phyloP scores from a whole-genome alignment of 305 asterid species.

The Rubia occidens region DNA sequence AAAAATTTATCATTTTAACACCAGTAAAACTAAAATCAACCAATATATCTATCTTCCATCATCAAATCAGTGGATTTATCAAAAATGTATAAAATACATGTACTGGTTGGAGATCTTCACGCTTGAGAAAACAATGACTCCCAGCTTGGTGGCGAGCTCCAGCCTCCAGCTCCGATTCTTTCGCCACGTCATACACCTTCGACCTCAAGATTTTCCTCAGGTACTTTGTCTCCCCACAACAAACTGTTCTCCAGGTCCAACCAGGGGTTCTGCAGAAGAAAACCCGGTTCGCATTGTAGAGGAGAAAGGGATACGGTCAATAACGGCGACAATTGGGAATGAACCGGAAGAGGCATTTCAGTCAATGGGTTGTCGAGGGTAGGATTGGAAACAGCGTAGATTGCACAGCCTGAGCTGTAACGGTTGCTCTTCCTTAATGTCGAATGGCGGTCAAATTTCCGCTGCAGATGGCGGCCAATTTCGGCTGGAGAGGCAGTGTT shows the following conservation, averaged over 20 bases:
- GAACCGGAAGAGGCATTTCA: conserved; percentile 17
- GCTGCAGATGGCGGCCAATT: conserved; percentile 19
- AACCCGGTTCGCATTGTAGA: conserved; percentile 60
- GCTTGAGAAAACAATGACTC: conserved; percentile 64
- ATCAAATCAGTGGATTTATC: not conserved
- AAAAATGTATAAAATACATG: conserved; percentile 1
- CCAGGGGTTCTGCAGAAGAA: conserved; percentile 35
- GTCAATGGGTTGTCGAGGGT: conserved; percentile 6
- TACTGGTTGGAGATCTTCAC: conserved; percentile 92
- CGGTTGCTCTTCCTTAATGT: not conserved
- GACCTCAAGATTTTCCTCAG: conserved; percentile 65
- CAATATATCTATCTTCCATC: not conserved
- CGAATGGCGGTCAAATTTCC: not conserved
- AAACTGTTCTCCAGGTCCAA: conserved; percentile 18
- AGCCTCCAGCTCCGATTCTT: conserved; percentile 73
- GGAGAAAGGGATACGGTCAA: conserved; percentile 45
- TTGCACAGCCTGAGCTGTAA: not conserved
- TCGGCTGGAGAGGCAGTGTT: conserved; percentile 24
- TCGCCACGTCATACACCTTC: conserved; percentile 80
- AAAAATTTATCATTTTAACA: not conserved
- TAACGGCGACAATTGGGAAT: conserved; percentile 21
- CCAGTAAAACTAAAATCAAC: not conserved
- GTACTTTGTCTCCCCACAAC: conserved; percentile 53
- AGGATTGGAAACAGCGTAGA: conserved; percentile 28
- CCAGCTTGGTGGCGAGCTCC: conserved; percentile 65